Evolutionary conservation across 306 rosid species (phyloP).

Genomic region (Prunus mongolica): DNA sequence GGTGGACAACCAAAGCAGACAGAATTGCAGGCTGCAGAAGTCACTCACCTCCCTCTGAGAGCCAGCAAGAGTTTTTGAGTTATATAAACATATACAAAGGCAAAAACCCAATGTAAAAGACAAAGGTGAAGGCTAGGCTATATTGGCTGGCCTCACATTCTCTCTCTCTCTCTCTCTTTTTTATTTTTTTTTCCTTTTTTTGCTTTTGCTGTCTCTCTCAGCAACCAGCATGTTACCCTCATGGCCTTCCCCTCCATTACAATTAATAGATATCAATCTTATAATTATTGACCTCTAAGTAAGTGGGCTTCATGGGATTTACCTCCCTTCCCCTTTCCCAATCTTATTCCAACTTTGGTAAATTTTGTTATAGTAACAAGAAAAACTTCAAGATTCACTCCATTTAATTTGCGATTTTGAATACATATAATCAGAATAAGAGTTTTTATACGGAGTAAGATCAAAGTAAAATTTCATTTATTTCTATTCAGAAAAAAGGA

Average conservation of each 20-base stretch:
- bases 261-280: not conserved
- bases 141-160: conserved; percentile 15
- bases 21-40: conserved; percentile 16
- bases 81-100: not conserved
- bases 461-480: too few species aligned
- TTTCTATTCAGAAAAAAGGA: too few species aligned
- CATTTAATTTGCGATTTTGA: not conserved
- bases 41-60: conserved; percentile 13
- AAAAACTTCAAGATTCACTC: not conserved
- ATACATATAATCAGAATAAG: not conserved
- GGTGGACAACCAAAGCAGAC: conserved; percentile 18
- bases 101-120: conserved; percentile 2
- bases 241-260: conserved; percentile 1
- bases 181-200: not conserved
- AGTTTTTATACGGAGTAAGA: too few species aligned
- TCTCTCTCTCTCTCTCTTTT: too few species aligned
- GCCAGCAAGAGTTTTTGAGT: not conserved
- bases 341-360: not conserved
- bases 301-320: not conserved
- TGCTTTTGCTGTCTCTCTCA: conserved; percentile 12
- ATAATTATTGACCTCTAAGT: not conserved
- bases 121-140: conserved; percentile 8
- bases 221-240: conserved; percentile 17
- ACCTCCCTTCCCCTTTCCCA: not conserved
- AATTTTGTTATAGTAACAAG: not conserved